Percentiles rank a stretch among this genome's conserved stretches.
Evolutionary conservation across 345 rosid species (phyloP).

Genomic region (Camelina neglecta): DNA sequence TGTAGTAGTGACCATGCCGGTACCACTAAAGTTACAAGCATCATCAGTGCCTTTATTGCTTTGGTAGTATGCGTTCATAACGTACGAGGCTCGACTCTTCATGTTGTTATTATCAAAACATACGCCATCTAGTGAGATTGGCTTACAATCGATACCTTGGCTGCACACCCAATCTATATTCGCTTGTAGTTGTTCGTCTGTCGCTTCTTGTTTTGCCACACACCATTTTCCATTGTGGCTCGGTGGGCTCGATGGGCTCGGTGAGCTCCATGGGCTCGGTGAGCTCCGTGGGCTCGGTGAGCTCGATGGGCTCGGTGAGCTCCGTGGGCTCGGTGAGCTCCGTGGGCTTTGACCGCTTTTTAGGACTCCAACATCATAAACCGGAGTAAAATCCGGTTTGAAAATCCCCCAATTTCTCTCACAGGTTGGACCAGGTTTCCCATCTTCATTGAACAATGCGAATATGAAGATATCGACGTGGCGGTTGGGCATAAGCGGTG

Average conservation of each 20-base stretch:
- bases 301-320: no score
- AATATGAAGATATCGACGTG: conserved; percentile 64
- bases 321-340: no score
- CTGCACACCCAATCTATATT: conserved; percentile 74
- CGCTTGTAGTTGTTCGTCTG: conserved; percentile 52
- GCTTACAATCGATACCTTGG: conserved; percentile 76
- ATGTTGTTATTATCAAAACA: conserved; percentile 61
- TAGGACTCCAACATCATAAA: conserved; percentile 52
- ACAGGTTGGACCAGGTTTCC: conserved; percentile 67
- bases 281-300: no score
- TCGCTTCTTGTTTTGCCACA: conserved; percentile 56
- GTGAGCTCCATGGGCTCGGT: no score
- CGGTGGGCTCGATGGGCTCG: background rate
- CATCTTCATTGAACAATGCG: conserved; percentile 81
- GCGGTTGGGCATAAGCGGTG: conserved; percentile 45
- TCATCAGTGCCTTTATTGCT: conserved; percentile 57
- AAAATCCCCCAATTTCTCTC: conserved; percentile 84
- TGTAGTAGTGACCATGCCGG: conserved; percentile 56
- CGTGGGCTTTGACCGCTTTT: conserved; percentile 12
- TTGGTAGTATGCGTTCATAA: conserved; percentile 80
- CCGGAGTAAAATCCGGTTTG: conserved; percentile 62
- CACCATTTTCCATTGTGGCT: conserved; percentile 59
- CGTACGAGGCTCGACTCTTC: conserved; percentile 70
- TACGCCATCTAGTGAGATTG: conserved; percentile 63
- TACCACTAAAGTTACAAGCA: conserved; percentile 71